Evolutionary conservation across 2,329 filamentous ascomycete species (phyloP), one percentile per base, ranked within the genome.

Genomic region (Penicillium olsonii): DNA sequence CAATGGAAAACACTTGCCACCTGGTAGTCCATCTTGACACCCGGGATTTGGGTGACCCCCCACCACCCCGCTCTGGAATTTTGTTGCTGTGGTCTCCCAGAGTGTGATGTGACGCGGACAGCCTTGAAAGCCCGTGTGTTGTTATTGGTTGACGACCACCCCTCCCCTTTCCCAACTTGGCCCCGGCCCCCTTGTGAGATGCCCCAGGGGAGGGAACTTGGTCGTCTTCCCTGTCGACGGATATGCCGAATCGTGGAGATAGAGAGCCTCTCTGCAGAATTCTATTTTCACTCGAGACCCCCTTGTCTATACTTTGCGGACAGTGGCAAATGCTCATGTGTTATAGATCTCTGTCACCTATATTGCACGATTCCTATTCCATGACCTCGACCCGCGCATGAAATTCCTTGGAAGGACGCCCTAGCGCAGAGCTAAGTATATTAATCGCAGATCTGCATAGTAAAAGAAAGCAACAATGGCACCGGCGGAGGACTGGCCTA

Each of bases 71-170:
- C 43, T 47, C n/a, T 31, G 41, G 37, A 22, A 18, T 15, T 41
- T 24, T 50, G 17, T 11, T n/a, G 18, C 24, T 47, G 39, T 31
- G 47, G 34, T 12, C 22, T 35, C 17, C 29, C 29, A 37, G 18
- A 7, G 27, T 45, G 31, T 42, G 29, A 19, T 19, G 35, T 45
- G 42, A 54, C 31, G 48, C 45, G 35, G 42, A 44, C 20, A 43
- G 8, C 7, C 42, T 48, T 40, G 45, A 44, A 37, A 11, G 34
- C 41, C n/a, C 47, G 24, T 17, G 18, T 37, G n/a, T 29, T 48
- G 7, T 27, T 20, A 27, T 45, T 45, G 22, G 17, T 9, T 22
- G 20, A 22, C 27, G 12, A 14, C 19, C 18, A 35, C 38, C 22
- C 29, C 27, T 8, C 8, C n/a, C 9, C 17, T n/a, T 14, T 45